Evolutionary conservation across 805 yeast species (phyloP).

Genomic region (Candida peoriensis): DNA sequence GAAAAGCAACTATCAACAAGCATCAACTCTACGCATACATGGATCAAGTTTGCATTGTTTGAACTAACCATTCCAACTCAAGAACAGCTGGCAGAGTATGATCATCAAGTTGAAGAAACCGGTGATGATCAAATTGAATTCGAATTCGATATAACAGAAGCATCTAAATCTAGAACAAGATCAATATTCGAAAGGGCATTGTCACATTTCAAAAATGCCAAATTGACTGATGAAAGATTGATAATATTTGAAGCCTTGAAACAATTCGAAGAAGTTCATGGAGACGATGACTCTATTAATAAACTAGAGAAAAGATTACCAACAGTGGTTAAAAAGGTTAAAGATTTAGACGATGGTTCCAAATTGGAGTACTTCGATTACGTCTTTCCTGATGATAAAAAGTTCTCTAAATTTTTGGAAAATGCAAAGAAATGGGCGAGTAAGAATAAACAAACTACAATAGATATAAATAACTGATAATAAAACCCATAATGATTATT

Average conservation of each 20-base stretch:
- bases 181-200: conserved; percentile 52
- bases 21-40: conserved; percentile 33
- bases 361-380: conserved; percentile 56
- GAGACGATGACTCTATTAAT: conserved; percentile 35
- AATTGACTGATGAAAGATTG: conserved; percentile 40
- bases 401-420: conserved; percentile 33
- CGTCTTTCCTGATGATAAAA: conserved; percentile 60
- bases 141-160: conserved; percentile 44
- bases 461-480: not conserved
- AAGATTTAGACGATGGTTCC: conserved; percentile 36
- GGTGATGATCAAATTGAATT: conserved; percentile 43
- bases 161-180: conserved; percentile 49
- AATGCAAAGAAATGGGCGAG: conserved; percentile 48
- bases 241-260: conserved; percentile 55
- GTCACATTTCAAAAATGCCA: conserved; percentile 32
- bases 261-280: conserved; percentile 62
- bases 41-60: conserved; percentile 68
- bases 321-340: conserved; percentile 39
- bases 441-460: conserved; percentile 11
- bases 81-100: conserved; percentile 39
- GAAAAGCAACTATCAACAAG: conserved; percentile 32
- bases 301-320: conserved; percentile 49
- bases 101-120: conserved; percentile 15
- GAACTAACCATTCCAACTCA: conserved; percentile 62
- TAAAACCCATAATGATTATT: not conserved